These are phyloP conservation scores for Aphanocladium album DNA, from an alignment of 2,329 filamentous ascomycete genomes.

Conservation along the genomic window DNA sequence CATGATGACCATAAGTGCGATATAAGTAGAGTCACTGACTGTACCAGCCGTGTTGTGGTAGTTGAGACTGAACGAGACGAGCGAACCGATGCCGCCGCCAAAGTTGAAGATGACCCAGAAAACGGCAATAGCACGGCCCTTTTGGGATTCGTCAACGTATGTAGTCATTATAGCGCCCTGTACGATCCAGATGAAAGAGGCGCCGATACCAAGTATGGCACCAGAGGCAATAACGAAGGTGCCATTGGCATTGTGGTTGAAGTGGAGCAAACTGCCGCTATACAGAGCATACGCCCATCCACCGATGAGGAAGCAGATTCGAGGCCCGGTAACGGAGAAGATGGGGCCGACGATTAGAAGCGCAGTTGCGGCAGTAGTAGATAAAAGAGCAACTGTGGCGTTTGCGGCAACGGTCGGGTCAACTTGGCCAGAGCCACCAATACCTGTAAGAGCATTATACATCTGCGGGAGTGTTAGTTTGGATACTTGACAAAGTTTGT, in stretches of 20 bases:
- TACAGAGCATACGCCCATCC: slow-evolving; percentile 43
- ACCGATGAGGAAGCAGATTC: slow-evolving; percentile 37
- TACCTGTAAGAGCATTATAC: slow-evolving; percentile 42
- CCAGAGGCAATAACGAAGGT: slow-evolving; percentile 40
- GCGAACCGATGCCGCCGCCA: slow-evolving; percentile 38
- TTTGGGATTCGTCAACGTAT: slow-evolving; percentile 37
- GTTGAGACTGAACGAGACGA: slow-evolving; percentile 40
- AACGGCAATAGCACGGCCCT: slow-evolving; percentile 36
- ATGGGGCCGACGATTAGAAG: slow-evolving; percentile 40
- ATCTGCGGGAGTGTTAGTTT: slow-evolving; percentile 26
- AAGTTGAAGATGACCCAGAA: slow-evolving; percentile 45
- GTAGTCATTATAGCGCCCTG: slow-evolving; percentile 46
- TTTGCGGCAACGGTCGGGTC: slow-evolving; percentile 41
- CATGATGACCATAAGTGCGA: slow-evolving; percentile 45
- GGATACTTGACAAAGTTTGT: too few relatives aligned
- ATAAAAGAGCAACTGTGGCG: slow-evolving; percentile 38
- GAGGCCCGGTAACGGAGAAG: slow-evolving; percentile 37
- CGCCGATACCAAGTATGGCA: slow-evolving; percentile 40
- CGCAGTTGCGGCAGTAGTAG: slow-evolving; percentile 37
- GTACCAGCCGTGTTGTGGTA: slow-evolving; percentile 35
- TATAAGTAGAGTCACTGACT: slow-evolving; percentile 46
- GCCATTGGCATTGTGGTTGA: slow-evolving; percentile 35
- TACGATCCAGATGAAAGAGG: slow-evolving; percentile 41
- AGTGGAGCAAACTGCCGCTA: slow-evolving; percentile 38
- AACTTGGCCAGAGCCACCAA: slow-evolving; percentile 42